A percentile compares a stretch with the other conserved stretches of the same genome.
Evolutionary conservation across 2,329 filamentous ascomycete genomes (phyloP).

Genomic region (Phyllosticta paracitricarpa): DNA sequence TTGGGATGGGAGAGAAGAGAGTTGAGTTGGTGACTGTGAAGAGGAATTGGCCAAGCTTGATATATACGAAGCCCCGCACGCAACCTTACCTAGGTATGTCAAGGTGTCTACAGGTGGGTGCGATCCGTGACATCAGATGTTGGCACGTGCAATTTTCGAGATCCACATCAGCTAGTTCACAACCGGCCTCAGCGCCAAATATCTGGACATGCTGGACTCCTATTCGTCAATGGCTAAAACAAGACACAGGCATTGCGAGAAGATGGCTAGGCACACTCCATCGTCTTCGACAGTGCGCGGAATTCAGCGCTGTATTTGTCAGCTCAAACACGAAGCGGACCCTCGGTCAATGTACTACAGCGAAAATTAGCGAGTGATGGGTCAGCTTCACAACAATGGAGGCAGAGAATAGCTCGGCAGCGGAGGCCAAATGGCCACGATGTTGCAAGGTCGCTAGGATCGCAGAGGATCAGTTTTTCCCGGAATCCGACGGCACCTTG

Average conservation of each 20-base stretch:
- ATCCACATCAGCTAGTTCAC: not conserved
- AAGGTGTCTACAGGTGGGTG: not conserved
- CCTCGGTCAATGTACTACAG: not conserved
- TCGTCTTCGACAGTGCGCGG: not conserved
- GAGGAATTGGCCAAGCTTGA: not conserved
- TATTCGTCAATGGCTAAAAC: not conserved
- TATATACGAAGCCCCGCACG: not conserved
- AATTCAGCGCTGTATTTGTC: not conserved
- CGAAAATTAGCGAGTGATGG: not conserved
- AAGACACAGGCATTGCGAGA: not conserved
- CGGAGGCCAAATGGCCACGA: not conserved
- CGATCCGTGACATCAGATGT: not conserved
- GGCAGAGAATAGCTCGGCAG: not conserved
- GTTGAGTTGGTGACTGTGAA: not conserved
- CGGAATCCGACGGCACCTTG: not conserved
- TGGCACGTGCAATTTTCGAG: not conserved
- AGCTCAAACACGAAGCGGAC: not conserved
- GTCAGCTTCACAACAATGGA: not conserved
- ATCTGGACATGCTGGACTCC: not conserved
- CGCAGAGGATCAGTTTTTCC: not conserved
- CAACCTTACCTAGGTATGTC: no score
- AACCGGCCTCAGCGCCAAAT: not conserved
- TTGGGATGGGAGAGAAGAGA: not conserved
- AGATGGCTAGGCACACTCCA: not conserved
- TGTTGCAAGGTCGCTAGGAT: not conserved